Evolutionary conservation across 1,284 basidiomycete genomes (phyloP).

Genomic region (Trametes sp.): DNA sequence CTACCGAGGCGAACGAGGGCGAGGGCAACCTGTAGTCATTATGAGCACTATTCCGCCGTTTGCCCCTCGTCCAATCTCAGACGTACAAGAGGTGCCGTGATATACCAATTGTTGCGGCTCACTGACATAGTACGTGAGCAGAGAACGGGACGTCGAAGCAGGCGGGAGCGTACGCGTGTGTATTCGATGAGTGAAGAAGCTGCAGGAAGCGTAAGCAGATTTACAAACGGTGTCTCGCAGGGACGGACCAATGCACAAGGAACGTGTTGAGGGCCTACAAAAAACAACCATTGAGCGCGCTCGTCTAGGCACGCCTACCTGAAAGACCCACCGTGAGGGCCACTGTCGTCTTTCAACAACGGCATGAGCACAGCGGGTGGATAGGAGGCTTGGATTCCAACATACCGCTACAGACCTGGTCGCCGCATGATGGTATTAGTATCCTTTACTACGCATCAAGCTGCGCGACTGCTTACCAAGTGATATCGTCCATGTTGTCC

Average conservation of each 20-base stretch:
- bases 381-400: not conserved
- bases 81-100: conserved; percentile 50
- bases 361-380: not conserved
- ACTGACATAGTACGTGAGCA: conserved; percentile 37
- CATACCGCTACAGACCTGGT: conserved; percentile 29
- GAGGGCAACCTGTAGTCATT: conserved; percentile 25
- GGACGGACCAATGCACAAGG: conserved; percentile 32
- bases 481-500: conserved; percentile 23
- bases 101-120: conserved; percentile 47
- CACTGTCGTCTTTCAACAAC: conserved; percentile 21
- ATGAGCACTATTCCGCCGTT: not conserved
- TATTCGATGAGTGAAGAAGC: conserved; percentile 33
- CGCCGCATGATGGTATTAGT: conserved; percentile 9
- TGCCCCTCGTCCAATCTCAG: no score
- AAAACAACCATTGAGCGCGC: not conserved
- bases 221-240: not conserved
- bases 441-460: conserved; percentile 23
- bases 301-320: conserved; percentile 40
- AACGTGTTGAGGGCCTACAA: conserved; percentile 28
- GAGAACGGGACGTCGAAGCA: not conserved
- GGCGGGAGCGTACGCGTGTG: conserved; percentile 25
- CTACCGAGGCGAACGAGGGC: conserved; percentile 34
- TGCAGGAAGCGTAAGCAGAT: not conserved
- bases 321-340: conserved; percentile 24
- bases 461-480: conserved; percentile 17